Evolutionary conservation across 2,329 filamentous ascomycete species (phyloP).

Genomic region (Pleomassaria siparia): DNA sequence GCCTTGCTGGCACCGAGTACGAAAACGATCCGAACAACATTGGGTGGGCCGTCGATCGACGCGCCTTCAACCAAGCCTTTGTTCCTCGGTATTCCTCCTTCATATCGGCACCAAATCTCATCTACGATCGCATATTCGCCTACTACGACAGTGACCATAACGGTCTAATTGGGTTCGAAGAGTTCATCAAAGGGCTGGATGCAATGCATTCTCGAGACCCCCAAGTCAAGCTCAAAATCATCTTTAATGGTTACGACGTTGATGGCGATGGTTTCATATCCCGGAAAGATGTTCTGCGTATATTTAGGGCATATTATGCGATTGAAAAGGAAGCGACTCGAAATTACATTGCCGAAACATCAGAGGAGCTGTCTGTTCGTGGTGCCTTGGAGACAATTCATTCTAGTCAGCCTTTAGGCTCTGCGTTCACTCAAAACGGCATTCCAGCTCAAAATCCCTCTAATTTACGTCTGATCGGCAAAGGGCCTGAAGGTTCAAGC

Average conservation of each 20-base stretch:
- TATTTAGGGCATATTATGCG: constrained; percentile 91
- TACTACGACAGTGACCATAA: constrained; percentile 94
- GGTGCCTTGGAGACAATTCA: constrained; percentile 43
- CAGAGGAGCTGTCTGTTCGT: constrained; percentile 71
- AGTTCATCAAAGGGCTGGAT: constrained; percentile 83
- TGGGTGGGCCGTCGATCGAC: constrained; percentile 82
- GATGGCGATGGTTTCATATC: constrained; percentile 84
- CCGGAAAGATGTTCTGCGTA: constrained; percentile 82
- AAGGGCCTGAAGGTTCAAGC: constrained; percentile 33
- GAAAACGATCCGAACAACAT: constrained; percentile 76
- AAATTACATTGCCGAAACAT: constrained; percentile 75
- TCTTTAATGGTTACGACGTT: constrained; percentile 89
- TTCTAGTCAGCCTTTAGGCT: constrained; percentile 50
- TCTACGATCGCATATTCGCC: constrained; percentile 94
- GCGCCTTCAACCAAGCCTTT: constrained; percentile 89
- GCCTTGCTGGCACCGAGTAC: constrained; percentile 86
- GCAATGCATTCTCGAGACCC: constrained; percentile 54
- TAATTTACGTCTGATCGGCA: constrained; percentile 27
- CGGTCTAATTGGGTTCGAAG: constrained; percentile 85
- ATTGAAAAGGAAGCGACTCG: constrained; percentile 86
- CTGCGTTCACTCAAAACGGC: constrained; percentile 45
- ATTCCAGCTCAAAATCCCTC: constrained; percentile 24
- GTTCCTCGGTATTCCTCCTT: constrained; percentile 80
- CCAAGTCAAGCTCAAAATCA: constrained; percentile 54
- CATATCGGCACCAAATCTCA: constrained; percentile 78